phyloP scores from a whole-genome alignment of 176 grass and related monocot species.

The Bolboschoenus planiculmis region DNA sequence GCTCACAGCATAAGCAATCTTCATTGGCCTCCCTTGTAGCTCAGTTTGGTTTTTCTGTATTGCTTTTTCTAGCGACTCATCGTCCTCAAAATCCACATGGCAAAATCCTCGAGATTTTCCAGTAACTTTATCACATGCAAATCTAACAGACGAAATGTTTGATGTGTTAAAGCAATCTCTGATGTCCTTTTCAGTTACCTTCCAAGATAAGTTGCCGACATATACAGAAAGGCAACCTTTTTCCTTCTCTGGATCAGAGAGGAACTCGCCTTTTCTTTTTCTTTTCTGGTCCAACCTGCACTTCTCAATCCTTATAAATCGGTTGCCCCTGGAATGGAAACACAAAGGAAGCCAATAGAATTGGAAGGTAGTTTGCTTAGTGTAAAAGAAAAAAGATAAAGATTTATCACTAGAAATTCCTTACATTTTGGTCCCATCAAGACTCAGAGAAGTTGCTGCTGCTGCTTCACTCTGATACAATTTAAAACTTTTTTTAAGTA shows the following conservation, averaged over 20 bases:
- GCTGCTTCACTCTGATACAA: constrained; percentile 45
- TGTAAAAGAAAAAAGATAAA: neutral
- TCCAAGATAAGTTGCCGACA: constrained; percentile 75
- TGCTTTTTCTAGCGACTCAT: constrained; percentile 62
- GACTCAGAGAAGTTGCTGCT: constrained; percentile 44
- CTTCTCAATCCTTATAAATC: constrained; percentile 61
- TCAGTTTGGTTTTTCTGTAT: constrained; percentile 65
- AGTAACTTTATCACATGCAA: constrained; percentile 51
- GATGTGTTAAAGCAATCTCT: constrained; percentile 48
- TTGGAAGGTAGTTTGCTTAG: neutral
- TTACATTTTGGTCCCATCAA: constrained; percentile 79
- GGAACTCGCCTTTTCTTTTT: constrained; percentile 56
- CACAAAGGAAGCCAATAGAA: neutral
- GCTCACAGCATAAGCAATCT: constrained; percentile 69
- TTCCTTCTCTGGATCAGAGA: constrained; percentile 53
- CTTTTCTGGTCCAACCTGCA: constrained; percentile 58
- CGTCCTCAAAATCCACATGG: constrained; percentile 81
- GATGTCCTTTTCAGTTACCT: constrained; percentile 56
- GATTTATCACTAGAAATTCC: neutral
- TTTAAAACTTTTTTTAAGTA: neutral
- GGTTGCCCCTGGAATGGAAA: constrained; percentile 34
- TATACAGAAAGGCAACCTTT: constrained; percentile 79
- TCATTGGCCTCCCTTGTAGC: constrained; percentile 54
- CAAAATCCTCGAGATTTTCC: constrained; percentile 62
- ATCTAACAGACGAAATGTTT: constrained; percentile 61